Base-by-base conservation (phyloP, 2,329 filamentous ascomycete species). In the Epichloe scottii region DNA sequence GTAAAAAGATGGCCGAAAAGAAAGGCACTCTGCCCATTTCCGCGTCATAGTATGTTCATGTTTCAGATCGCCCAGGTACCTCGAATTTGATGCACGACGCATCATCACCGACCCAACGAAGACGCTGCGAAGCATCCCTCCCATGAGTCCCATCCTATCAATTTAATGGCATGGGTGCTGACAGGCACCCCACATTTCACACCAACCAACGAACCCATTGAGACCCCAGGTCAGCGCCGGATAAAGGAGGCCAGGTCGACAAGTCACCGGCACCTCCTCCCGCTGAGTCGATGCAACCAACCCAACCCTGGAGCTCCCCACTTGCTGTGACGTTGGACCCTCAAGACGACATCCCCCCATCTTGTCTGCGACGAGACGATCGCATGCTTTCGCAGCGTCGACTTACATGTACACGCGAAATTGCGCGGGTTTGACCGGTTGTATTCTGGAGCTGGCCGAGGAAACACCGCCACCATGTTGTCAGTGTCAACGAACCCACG, bases 381-480 rank as follows among this genome's bases (percentile, higher is more conserved):
- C 30, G 26, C 46, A 33, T 38, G 30, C 41, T 23, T 26, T 48
- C 33, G 38, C 23, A 15, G 37, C 21, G 15, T 23, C 34, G 19
- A 45, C 33, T 26, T n/a, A 33, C 21, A 44, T 10, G 50, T n/a
- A 33, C 21, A 44, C 14, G 50, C 46, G 34, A 49, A 10, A 12
- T 17, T 17, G 41, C 43, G 30, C 8, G 17, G 7, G 4, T 15
- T 33, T 19, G 19, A 26, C 17, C 37, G 14, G 38, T 42, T 30
- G 37, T 11, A 8, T 37, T 41, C 19, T 11, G 35, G 41, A 23
- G 14, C 17, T 44, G 34, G 48, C n/a, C 21, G 38, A 42, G 15
- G 21, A 33, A 43, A 33, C 8, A 39, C 46, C 38, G 49, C 19
- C 33, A 53, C 42, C 48, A 63, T 63, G 60, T 63, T 63, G 60